Percentiles rank a stretch among this genome's conserved stretches.
Conservation (phyloP, 345 rosid species). For the Turritis glabra region DNA sequence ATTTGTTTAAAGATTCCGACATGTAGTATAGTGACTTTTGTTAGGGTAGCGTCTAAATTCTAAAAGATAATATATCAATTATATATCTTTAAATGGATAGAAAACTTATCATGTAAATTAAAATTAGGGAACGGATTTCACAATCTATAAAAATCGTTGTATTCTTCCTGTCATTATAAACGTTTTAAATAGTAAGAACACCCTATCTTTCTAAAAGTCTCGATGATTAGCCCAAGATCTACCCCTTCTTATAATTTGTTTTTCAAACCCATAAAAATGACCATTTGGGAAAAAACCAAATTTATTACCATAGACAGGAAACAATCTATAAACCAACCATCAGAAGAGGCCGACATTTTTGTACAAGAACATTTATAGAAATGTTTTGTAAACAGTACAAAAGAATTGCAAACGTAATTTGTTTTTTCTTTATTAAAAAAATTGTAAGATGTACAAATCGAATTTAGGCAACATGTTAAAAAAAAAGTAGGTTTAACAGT, state of each 20-base stretch:
- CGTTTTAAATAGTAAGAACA: not conserved
- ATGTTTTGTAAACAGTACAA: constrained; percentile 23
- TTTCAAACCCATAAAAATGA: not conserved
- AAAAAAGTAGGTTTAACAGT: constrained; percentile 13
- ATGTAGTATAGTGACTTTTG: not conserved
- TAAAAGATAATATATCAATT: not conserved
- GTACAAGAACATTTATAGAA: constrained; percentile 33
- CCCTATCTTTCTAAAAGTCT: not conserved
- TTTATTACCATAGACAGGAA: not conserved
- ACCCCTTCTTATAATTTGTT: not conserved
- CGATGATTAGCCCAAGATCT: not conserved
- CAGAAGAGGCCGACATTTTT: constrained; percentile 16
- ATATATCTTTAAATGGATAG: not conserved
- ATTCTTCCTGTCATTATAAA: not conserved
- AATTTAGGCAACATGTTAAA: constrained; percentile 15
- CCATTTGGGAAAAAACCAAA: not conserved
- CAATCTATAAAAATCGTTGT: not conserved
- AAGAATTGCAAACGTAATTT: not conserved
- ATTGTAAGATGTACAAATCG: not conserved
- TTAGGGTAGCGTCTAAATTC: too few species aligned
- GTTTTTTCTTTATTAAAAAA: not conserved
- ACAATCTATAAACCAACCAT: constrained; percentile 9
- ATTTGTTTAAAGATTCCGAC: not conserved
- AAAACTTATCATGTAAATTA: not conserved
- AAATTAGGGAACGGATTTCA: not conserved